Percentiles rank a stretch among this genome's conserved stretches.
Conservation (phyloP, 2,329 filamentous ascomycete genomes). For the Coniochaeta ligniaria region DNA sequence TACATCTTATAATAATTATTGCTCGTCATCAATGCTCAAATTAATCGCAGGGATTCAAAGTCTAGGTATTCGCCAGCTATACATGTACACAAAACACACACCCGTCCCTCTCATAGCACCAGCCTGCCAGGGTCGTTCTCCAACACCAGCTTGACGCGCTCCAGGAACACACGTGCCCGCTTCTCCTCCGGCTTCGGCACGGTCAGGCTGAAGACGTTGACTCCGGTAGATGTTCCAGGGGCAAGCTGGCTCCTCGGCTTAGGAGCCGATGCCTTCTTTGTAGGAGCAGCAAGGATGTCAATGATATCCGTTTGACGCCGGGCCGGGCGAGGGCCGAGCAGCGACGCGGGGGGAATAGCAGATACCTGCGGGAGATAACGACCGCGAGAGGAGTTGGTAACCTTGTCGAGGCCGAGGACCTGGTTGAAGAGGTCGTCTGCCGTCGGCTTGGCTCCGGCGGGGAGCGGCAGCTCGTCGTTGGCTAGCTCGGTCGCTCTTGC, state of each 20-base stretch:
- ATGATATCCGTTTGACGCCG: constrained; percentile 62
- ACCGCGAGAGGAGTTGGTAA: constrained; percentile 44
- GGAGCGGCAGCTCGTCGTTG: constrained; percentile 75
- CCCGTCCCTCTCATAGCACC: constrained; percentile 42
- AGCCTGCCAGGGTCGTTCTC: constrained; percentile 73
- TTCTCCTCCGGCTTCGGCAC: constrained; percentile 76
- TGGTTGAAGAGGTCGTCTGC: constrained; percentile 84
- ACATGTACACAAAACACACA: constrained; percentile 1
- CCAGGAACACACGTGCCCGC: constrained; percentile 74
- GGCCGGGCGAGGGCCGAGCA: constrained; percentile 21
- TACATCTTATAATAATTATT: not conserved
- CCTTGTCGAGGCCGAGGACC: constrained; percentile 62
- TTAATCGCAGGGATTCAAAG: not conserved
- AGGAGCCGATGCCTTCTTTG: constrained; percentile 7
- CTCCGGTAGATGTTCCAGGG: constrained; percentile 44
- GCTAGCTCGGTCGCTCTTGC: constrained; percentile 77
- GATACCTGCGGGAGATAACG: constrained; percentile 66
- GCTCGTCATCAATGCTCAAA: not conserved
- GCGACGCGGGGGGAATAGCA: constrained; percentile 39
- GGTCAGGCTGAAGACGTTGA: constrained; percentile 75
- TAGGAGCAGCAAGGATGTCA: constrained; percentile 60
- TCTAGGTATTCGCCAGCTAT: constrained; percentile 1
- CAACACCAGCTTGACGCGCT: constrained; percentile 76
- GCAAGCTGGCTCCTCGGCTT: constrained; percentile 24
- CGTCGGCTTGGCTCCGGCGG: constrained; percentile 57